Conservation (phyloP, 495 filamentous ascomycete species). For the Talaromyces borbonicus region DNA sequence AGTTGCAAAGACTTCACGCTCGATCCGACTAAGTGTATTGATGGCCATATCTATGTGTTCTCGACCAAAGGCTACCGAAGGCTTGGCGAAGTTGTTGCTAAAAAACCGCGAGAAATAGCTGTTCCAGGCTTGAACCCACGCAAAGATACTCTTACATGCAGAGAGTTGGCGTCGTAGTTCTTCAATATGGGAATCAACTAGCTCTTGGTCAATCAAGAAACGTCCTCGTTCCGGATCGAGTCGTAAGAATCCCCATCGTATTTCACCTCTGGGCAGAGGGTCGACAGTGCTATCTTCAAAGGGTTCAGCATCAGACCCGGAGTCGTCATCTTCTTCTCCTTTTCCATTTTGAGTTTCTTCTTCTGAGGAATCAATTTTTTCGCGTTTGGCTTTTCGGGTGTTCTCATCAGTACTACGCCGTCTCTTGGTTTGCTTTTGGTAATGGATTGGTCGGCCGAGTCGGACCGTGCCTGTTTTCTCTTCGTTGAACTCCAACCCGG, state of each 20-base stretch:
- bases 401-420: neutral
- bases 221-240: conserved; percentile 44
- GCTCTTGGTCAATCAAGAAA: conserved; percentile 52
- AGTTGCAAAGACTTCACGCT: conserved; percentile 41
- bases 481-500: conserved; percentile 48
- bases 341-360: neutral
- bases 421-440: neutral
- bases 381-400: conserved; percentile 2
- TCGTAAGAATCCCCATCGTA: conserved; percentile 57
- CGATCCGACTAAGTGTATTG: conserved; percentile 48
- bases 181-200: conserved; percentile 52
- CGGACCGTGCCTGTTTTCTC: conserved; percentile 51
- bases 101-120: conserved; percentile 56
- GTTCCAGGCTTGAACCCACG: conserved; percentile 59
- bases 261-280: conserved; percentile 44
- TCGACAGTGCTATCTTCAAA: neutral
- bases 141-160: conserved; percentile 46
- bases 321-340: conserved; percentile 4
- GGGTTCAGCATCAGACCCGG: conserved; percentile 1
- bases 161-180: conserved; percentile 51
- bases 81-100: conserved; percentile 53
- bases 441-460: conserved; percentile 9
- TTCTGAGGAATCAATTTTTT: too few species aligned
- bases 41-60: conserved; percentile 56
- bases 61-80: conserved; percentile 54